These are phyloP conservation scores for Teunomyces kruisii DNA, from an alignment of 805 yeast genomes.

Conservation along the genomic window DNA sequence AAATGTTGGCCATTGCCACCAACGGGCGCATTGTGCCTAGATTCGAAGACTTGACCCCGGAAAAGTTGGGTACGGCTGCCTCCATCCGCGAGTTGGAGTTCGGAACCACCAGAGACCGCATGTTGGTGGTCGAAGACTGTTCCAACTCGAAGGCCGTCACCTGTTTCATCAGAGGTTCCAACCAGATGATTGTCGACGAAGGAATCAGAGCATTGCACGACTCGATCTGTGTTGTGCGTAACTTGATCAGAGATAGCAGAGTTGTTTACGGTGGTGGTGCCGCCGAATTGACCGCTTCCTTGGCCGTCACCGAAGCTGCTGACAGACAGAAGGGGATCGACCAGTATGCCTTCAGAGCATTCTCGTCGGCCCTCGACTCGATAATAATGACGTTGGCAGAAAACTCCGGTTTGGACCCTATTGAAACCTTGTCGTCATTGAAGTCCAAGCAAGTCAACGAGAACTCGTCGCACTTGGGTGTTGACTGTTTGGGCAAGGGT, in stretches of 20 bases:
- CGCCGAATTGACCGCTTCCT: constrained; percentile 90
- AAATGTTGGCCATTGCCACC: constrained; percentile 94
- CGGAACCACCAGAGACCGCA: constrained; percentile 95
- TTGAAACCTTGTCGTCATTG: constrained; percentile 80
- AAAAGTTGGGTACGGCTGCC: constrained; percentile 88
- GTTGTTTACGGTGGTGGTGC: constrained; percentile 99
- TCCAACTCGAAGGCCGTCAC: constrained; percentile 87
- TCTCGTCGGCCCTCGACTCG: constrained; percentile 84
- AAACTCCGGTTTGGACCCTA: constrained; percentile 93
- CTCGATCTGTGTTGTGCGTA: constrained; percentile 95
- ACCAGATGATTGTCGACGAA: constrained; percentile 97
- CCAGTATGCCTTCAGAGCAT: constrained; percentile 96
- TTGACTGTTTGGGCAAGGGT: constrained; percentile 89
- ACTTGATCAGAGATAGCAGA: constrained; percentile 85
- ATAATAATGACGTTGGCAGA: constrained; percentile 95
- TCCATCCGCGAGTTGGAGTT: constrained; percentile 82
- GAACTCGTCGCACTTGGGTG: constrained; percentile 72
- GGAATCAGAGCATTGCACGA: constrained; percentile 96
- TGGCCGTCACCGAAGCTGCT: constrained; percentile 88
- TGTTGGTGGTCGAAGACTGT: constrained; percentile 91
- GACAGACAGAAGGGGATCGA: constrained; percentile 93
- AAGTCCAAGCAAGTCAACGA: constrained; percentile 84
- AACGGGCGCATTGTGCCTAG: constrained; percentile 96
- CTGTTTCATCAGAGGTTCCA: constrained; percentile 91
- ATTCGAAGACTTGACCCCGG: constrained; percentile 83